Evolutionary conservation across 2,329 filamentous ascomycete species (phyloP), one percentile per base, ranked within the genome.

Genomic region (Juglanconis oblonga): DNA sequence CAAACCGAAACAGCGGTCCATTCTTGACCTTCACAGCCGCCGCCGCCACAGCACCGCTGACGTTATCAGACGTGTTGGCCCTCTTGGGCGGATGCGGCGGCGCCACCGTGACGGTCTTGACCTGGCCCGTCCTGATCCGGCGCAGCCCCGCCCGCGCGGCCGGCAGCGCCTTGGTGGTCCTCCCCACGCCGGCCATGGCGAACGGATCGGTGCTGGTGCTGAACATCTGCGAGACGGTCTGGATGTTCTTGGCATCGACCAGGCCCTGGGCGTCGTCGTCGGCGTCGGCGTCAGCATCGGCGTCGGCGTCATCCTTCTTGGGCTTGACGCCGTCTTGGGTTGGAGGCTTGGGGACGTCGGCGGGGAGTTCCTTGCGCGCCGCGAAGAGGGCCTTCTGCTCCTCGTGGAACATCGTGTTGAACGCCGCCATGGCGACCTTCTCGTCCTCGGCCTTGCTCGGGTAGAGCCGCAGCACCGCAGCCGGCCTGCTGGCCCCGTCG

Each of bases 371-470:
- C 45, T 50, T 45, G n/a, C 44, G 44, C 29, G 55, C 55, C 45
- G 45, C 35, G 14, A 38, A 33, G 35, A 57, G 35, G n/a, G 57
- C 61, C 50, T 54, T 60, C 31, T 59, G 55, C 45, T 62, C 61
- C 50, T 55, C 61, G 11, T 59, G 57, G 11, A 62, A 52, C 61
- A 62, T 62, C 24, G 38, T 40, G 45, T 57, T 59, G 44, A 57
- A 61, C 2, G 61, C 61, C 14, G 57, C 61, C 29, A 58, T 44
- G 35, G 61, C 61, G 32, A 62, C 49, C 57, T 62, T 59, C 24
- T 60, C 61, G 45, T 62, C 61, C 9, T 62, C 54, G 7, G 55
- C 54, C 29, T 57, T 49, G 54, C 54, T 62, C 31, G 61, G 61
- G 33, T 61, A 62, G 4, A 62, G 47, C 17, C 61, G 52, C 47